phyloP scores from a whole-genome alignment of 2,329 filamentous ascomycete species.

The Talaromyces sp. region DNA sequence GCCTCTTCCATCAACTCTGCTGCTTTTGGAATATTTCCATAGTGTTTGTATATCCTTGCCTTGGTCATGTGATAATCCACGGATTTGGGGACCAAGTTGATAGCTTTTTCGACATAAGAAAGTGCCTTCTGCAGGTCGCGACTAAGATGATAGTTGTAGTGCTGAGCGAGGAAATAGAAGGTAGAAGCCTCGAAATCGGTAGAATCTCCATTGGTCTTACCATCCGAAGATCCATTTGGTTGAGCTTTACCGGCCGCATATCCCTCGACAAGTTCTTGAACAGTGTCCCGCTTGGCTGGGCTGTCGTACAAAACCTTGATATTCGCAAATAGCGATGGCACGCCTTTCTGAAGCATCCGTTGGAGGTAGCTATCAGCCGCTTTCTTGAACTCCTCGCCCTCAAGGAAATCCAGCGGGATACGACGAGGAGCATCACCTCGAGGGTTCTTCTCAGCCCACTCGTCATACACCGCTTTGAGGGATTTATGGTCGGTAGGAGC shows the following conservation, averaged over 20 bases:
- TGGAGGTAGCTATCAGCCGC: slow-evolving; percentile 75
- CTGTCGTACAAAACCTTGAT: slow-evolving; percentile 88
- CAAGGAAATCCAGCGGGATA: slow-evolving; percentile 82
- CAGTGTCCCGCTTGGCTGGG: slow-evolving; percentile 66
- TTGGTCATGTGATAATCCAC: slow-evolving; percentile 95
- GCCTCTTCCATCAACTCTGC: slow-evolving; percentile 85
- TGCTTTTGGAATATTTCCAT: slow-evolving; percentile 72
- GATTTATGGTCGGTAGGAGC: slow-evolving; percentile 56
- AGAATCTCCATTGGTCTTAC: slow-evolving; percentile 47
- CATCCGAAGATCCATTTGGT: slow-evolving; percentile 45
- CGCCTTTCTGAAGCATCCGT: slow-evolving; percentile 82
- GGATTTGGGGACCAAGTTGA: slow-evolving; percentile 70
- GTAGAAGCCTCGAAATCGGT: slow-evolving; percentile 67
- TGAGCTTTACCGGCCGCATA: slow-evolving; percentile 59
- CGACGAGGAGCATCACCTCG: slow-evolving; percentile 79
- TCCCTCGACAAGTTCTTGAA: slow-evolving; percentile 70
- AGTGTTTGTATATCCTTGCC: slow-evolving; percentile 89
- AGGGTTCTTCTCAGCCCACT: slow-evolving; percentile 74
- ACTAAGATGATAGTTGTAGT: slow-evolving; percentile 89
- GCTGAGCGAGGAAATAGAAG: slow-evolving; percentile 90
- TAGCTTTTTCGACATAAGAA: slow-evolving; percentile 76
- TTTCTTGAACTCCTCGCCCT: slow-evolving; percentile 72
- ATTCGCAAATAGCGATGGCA: slow-evolving; percentile 94
- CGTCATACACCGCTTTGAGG: slow-evolving; percentile 70
- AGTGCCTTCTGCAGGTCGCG: slow-evolving; percentile 77